Evolutionary conservation across 148 eudicot species (phyloP).

Genomic region (Linanthus parryae): DNA sequence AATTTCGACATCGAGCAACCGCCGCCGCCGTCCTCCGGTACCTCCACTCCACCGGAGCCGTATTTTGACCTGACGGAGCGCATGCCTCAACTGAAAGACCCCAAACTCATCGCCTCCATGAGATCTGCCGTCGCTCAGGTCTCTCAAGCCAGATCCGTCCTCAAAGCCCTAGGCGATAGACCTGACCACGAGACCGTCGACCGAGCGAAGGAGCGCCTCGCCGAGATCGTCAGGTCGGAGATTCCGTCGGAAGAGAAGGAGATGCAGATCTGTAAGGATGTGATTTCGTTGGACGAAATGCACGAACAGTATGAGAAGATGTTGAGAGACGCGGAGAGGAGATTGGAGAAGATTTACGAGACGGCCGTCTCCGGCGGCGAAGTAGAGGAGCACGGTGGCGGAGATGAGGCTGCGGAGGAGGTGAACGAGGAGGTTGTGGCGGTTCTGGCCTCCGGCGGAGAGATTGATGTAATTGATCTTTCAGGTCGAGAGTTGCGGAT

Average conservation of each 20-base stretch:
- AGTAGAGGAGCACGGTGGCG: slow-evolving; percentile 14
- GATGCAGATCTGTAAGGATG: slow-evolving; percentile 42
- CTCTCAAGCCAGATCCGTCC: slow-evolving; percentile 50
- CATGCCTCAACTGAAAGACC: slow-evolving; percentile 66
- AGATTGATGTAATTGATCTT: slow-evolving; percentile 35
- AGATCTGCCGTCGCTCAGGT: slow-evolving; percentile 57
- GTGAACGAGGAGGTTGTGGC: slow-evolving; percentile 52
- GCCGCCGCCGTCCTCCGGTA: slow-evolving; percentile 1
- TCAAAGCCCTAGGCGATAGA: slow-evolving; percentile 45
- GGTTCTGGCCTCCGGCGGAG: slow-evolving; percentile 30
- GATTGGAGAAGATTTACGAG: slow-evolving; percentile 46
- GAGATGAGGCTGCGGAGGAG: slow-evolving; percentile 23
- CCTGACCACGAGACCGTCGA: slow-evolving; percentile 81
- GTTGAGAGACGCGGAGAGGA: slow-evolving; percentile 36
- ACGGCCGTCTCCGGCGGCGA: slow-evolving; percentile 24
- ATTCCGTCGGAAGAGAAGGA: slow-evolving; percentile 38
- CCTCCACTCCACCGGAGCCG: slow-evolving; percentile 12
- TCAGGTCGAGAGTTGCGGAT: slow-evolving; percentile 35
- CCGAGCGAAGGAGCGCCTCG: slow-evolving; percentile 35
- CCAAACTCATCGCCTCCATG: slow-evolving; percentile 53
- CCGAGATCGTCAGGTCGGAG: slow-evolving; percentile 30
- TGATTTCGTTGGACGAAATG: slow-evolving; percentile 53
- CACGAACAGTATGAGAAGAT: slow-evolving; percentile 49
- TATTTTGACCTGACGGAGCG: slow-evolving; percentile 41
- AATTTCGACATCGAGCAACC: slow-evolving; percentile 66